Base-by-base conservation (phyloP, 1,284 basidiomycete species). In the Cryptococcus jaspeensis region DNA sequence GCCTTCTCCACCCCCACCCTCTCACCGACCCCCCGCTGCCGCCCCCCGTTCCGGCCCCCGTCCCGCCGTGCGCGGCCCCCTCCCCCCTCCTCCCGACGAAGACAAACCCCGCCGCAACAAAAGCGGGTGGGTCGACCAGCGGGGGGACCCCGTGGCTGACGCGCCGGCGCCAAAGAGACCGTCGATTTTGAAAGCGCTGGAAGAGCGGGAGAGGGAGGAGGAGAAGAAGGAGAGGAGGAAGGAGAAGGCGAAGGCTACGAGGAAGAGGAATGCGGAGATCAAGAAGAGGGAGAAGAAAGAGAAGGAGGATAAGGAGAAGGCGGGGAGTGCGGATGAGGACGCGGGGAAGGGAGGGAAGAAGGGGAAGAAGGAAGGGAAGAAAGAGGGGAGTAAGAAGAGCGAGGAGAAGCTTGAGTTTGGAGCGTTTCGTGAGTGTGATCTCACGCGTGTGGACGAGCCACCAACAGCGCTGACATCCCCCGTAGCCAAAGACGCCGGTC, bases 401-500 rank as follows among this genome's bases (percentile, higher is more conserved):
- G 28, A 42, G 8, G 60, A 62, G 13, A 47, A 56, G 20, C 58
- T 67, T 18, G 51, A 38, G 9, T 72, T 69, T 42, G 15, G 51
- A 11, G 47, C 52, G 9, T 53, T 72, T 8, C 69, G 70, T 72
- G 44, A 60, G 64, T 49, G n/a, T 4, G n/a, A n/a, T n/a, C n/a
- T n/a, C n/a, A n/a, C n/a, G n/a, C n/a, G n/a, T n/a, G n/a, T n/a
- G n/a, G n/a, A n/a, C n/a, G n/a, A n/a, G n/a, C n/a, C n/a, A n/a
- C n/a, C n/a, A n/a, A n/a, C n/a, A n/a, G n/a, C n/a, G n/a, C n/a
- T n/a, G n/a, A n/a, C 13, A 32, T 32, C 9, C 18, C 47, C 35
- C n/a, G 9, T 22, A 66, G 66, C 66, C 9, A 46, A 55, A 13
- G 60, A 47, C 16, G 67, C 67, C 1, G 55, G 11, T 5, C 46